Percentiles rank a stretch among this genome's conserved stretches.
phyloP scores from a whole-genome alignment of 1,284 basidiomycete species.

The Cutaneotrichosporon dermatis region DNA sequence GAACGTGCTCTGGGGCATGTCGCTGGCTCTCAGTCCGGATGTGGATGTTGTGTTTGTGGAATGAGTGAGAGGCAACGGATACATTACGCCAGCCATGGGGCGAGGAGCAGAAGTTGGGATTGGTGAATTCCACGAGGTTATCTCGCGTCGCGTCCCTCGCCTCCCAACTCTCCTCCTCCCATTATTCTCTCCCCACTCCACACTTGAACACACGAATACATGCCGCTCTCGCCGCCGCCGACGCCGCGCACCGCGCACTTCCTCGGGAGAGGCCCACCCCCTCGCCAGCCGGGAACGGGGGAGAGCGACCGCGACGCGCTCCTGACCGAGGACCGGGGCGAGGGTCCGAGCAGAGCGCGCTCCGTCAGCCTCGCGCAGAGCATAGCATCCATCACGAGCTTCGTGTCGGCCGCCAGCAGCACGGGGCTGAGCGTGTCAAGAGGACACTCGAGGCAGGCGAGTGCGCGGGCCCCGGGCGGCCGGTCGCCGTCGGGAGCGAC shows the following conservation, averaged over 20 bases:
- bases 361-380: slow-evolving; percentile 6
- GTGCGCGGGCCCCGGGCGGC: background rate
- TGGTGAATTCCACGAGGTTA: slow-evolving; percentile 5
- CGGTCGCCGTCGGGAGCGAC: background rate
- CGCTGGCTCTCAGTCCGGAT: background rate
- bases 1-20: slow-evolving; percentile 38
- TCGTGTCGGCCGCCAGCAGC: slow-evolving; percentile 1
- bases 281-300: background rate
- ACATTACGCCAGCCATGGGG: no score
- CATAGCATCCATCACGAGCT: slow-evolving; percentile 4
- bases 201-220: background rate
- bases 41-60: background rate
- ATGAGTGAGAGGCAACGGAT: background rate
- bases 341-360: background rate
- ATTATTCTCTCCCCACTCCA: background rate
- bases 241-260: slow-evolving; percentile 2
- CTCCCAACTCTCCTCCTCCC: background rate
- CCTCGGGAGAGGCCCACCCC: background rate
- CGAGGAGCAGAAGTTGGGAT: background rate
- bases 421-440: background rate
- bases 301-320: background rate
- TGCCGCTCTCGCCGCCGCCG: slow-evolving; percentile 7
- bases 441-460: background rate
- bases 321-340: slow-evolving; percentile 6
- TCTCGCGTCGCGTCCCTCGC: background rate